A percentile compares a stretch with the other conserved stretches of the same genome.
These are phyloP conservation scores for Leonotis leonurus DNA, from an alignment of 257 asterid species.

Conservation along the genomic window DNA sequence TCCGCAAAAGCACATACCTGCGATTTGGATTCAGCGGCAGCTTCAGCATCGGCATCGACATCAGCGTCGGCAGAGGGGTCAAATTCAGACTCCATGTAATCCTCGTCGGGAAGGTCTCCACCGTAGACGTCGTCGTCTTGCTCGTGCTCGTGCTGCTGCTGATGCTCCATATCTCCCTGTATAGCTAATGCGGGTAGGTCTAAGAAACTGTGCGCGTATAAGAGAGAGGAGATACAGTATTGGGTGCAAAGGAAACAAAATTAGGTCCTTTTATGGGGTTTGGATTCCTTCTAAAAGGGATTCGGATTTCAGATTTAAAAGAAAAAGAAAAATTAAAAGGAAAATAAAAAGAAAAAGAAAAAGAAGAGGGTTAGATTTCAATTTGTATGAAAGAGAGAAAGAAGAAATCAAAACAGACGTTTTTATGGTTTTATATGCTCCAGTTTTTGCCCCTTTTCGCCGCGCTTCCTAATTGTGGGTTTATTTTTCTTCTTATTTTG, in stretches of 20 bases:
- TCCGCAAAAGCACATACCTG: constrained; percentile 20
- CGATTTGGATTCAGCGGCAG: constrained; percentile 30
- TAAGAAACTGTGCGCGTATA: constrained; percentile 2
- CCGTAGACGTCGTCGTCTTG: constrained; percentile 55
- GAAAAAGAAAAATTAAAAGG: not conserved
- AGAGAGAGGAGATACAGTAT: not conserved
- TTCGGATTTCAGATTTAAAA: constrained; percentile 10
- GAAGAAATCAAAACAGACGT: not conserved
- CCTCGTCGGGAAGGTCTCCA: constrained; percentile 53
- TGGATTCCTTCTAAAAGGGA: constrained; percentile 25
- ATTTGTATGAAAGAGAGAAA: not conserved
- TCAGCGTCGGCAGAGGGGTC: constrained; percentile 36
- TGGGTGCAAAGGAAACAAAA: not conserved
- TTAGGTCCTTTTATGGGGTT: constrained; percentile 11
- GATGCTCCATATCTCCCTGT: constrained; percentile 23
- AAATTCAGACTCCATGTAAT: constrained; percentile 50
- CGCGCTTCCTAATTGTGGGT: not conserved
- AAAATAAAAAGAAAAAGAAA: not conserved
- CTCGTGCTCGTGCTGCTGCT: constrained; percentile 38
- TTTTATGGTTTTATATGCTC: not conserved
- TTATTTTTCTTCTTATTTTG: not conserved
- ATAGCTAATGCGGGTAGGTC: constrained; percentile 12
- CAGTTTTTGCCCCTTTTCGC: not conserved
- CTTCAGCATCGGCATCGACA: constrained; percentile 22
- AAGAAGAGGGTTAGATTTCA: not conserved